Evolutionary conservation across 225 moss, liverwort and hornwort genomes (phyloP), one percentile per base, ranked within the genome.

Genomic region (Sphagnum contortum): DNA sequence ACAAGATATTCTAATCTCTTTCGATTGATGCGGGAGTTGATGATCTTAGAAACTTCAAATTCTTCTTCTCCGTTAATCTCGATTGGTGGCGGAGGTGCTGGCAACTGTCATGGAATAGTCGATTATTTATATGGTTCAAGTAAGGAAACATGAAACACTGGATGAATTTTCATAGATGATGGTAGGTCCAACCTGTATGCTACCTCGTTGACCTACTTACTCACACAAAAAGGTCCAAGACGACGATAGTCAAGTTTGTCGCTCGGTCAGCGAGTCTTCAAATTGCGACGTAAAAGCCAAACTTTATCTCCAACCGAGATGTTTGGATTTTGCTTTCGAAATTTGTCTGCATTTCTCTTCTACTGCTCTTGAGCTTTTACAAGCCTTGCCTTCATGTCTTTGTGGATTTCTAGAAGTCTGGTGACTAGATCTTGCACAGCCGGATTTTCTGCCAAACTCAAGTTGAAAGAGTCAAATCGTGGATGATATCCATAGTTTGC

Each of bases 131-230:
- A 63, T 14, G 29, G 61, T 48, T 73, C 57, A 12, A 73, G 56
- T 12, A 64, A 63, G 57, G 50, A 67, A 2, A 68, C 67, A 68
- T 68, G n/a, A 51, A 73, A 68, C 7, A 73, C 48, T 56, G 13
- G 67, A 52, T 73, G 57, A 48, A 73, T 49, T 66, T 66, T 61
- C 72, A 66, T 61, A 55, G 58, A 12, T 44, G 64, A 6, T 49
- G 53, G 66, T 66, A 72, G 51, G 8, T 65, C 14, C 44, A 72
- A 61, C 14, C 52, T 4, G 29, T 66, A 72, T 4, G 65, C 59
- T 60, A 67, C 59, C 13, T n/a, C 8, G 55, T 73, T 73, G 55
- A 67, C 62, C 62, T 57, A 60, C 10, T 62, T 47, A 44, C 9
- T 5, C 10, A 62, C 56, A 2, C 12, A 10, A 55, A 67, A 73